Base-by-base conservation (phyloP, 768 basidiomycete species). In the Tulasnella sp. region DNA sequence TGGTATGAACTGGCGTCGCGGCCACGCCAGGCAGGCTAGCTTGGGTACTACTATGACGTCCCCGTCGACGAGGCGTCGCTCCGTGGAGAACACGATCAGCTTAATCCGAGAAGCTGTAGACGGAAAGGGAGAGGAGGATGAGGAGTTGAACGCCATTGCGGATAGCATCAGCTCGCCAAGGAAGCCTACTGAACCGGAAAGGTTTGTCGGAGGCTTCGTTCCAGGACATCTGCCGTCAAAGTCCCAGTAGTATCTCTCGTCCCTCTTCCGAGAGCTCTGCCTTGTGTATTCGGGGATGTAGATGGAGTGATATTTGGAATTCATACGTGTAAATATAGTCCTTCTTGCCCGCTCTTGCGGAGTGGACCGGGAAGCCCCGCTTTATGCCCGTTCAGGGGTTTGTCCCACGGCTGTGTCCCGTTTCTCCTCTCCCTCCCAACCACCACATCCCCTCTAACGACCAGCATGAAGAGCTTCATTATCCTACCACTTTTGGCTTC, bases 41-140 rank as follows among this genome's bases (percentile, higher is more conserved):
- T 80, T 98, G 74, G 96, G 96, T 3, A 98, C 96, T 75, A 98
- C 95, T 75, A 90, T 89, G 88, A 96, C 95, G 67, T 92, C 90
- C 77, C 96, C 97, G 16, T 95, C 92, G 79, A 98, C 90, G 66
- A 83, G 97, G 75, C 83, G 96, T 80, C 83, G 96, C 79, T 94
- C 91, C 79, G 80, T 98, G 79, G 96, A 98, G 84, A 95, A 91
- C 79, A 98, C 97, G 68, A 94, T 95, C 84, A 90, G 90, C 74
- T 86, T 98, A 79, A 96, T 98, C 77, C 90, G 95, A 80, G 93
- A 94, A 76, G 96, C 91, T 6, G 88, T 90, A 80, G 95, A 96
- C 67, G 92, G 91, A 37, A 88, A 85, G 37, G 79, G 81, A 76
- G 84, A 84, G 39, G 75, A 79, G 59, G 83, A 84, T 42, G 70